These are phyloP conservation scores for Solanum paucissectum DNA, from an alignment of 257 asterid genomes.

Conservation along the genomic window DNA sequence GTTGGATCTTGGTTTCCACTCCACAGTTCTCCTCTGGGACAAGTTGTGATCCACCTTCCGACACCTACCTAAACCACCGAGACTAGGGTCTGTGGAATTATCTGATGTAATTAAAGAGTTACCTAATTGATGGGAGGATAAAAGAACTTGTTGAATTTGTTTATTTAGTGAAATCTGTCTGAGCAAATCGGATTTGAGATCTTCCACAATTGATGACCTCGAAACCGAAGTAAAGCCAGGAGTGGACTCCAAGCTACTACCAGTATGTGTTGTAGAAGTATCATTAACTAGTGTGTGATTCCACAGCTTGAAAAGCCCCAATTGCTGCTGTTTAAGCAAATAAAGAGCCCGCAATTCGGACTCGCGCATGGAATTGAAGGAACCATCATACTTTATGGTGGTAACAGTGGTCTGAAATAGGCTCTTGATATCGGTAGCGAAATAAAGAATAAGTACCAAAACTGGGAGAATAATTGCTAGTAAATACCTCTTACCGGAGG, in stretches of 20 bases:
- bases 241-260: background rate
- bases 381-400: constrained; percentile 9
- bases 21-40: constrained; percentile 52
- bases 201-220: constrained; percentile 13
- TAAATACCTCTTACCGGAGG: constrained; percentile 52
- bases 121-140: constrained; percentile 55
- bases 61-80: constrained; percentile 45
- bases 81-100: constrained; percentile 42
- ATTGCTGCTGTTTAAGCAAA: constrained; percentile 70
- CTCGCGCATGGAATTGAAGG: constrained; percentile 62
- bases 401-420: constrained; percentile 50
- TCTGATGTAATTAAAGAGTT: constrained; percentile 17
- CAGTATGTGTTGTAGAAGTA: background rate
- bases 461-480: constrained; percentile 56
- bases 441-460: constrained; percentile 49
- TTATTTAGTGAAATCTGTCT: constrained; percentile 65
- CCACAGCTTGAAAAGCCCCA: constrained; percentile 62
- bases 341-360: constrained; percentile 67
- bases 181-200: constrained; percentile 43
- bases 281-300: constrained; percentile 26
- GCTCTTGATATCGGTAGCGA: constrained; percentile 53
- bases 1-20: constrained; percentile 73
- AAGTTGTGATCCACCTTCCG: constrained; percentile 56
- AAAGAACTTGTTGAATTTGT: constrained; percentile 56
- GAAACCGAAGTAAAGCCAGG: background rate